Percentiles rank a stretch among this genome's conserved stretches.
These are phyloP conservation scores for Diaporthe batatas DNA, from an alignment of 2,329 filamentous ascomycete species.

Conservation along the genomic window DNA sequence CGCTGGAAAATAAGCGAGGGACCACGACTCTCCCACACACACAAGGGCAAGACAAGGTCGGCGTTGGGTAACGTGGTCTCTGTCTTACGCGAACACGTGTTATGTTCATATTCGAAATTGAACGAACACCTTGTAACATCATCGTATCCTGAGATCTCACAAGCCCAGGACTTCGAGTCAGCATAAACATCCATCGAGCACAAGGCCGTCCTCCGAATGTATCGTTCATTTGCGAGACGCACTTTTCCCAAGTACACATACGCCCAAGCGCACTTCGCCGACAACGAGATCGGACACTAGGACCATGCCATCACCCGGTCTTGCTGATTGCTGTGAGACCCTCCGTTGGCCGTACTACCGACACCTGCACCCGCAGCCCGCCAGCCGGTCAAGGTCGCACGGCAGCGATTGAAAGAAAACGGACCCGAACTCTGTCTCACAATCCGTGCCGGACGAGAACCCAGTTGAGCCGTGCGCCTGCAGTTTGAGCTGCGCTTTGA, in stretches of 20 bases:
- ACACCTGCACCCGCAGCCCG: not conserved
- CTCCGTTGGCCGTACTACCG: not conserved
- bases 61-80: not conserved
- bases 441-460: not conserved
- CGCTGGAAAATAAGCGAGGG: constrained; percentile 26
- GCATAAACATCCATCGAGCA: not conserved
- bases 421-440: constrained; percentile 16
- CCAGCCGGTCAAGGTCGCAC: constrained; percentile 7
- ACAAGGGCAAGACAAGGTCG: constrained; percentile 33
- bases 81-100: constrained; percentile 30
- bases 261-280: not conserved
- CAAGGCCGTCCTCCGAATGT: not conserved
- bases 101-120: constrained; percentile 2
- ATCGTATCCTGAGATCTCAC: not conserved
- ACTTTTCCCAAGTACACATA: not conserved
- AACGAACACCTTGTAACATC: not conserved
- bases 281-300: not conserved
- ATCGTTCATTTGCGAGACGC: not conserved
- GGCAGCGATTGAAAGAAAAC: constrained; percentile 20
- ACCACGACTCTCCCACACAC: not conserved
- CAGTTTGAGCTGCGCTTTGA: constrained; percentile 6
- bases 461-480: not conserved
- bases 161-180: not conserved
- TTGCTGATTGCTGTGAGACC: constrained; percentile 24
- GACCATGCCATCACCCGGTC: constrained; percentile 21